Conservation (phyloP, 2,329 filamentous ascomycete genomes). For the Diaporthe eres region DNA sequence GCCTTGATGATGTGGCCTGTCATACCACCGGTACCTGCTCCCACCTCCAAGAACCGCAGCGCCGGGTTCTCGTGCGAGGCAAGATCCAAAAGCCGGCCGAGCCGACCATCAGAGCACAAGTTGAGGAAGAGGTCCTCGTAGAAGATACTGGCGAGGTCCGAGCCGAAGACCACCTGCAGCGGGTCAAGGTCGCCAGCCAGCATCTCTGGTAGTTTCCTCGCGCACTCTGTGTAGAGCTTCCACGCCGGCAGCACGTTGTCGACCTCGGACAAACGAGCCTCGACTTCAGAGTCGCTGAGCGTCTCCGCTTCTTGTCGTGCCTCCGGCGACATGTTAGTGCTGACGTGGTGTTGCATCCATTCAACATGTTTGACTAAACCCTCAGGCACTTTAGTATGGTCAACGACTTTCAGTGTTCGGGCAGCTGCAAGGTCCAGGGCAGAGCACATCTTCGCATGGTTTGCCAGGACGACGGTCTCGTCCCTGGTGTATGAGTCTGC, state of each 20-base stretch:
- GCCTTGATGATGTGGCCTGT: slow-evolving; percentile 34
- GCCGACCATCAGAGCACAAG: slow-evolving; percentile 42
- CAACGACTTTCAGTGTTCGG: slow-evolving; percentile 42
- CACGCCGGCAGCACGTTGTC: slow-evolving; percentile 49
- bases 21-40: slow-evolving; percentile 18
- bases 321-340: slow-evolving; percentile 37
- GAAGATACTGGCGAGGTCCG: slow-evolving; percentile 51
- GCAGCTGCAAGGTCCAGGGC: slow-evolving; percentile 41
- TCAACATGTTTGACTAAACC: slow-evolving; percentile 47
- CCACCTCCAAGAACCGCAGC: slow-evolving; percentile 35
- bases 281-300: slow-evolving; percentile 45
- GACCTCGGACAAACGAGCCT: slow-evolving; percentile 46
- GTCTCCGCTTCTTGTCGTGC: slow-evolving; percentile 43
- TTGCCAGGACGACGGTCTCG: slow-evolving; percentile 43
- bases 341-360: slow-evolving; percentile 51
- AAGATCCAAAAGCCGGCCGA: slow-evolving; percentile 45
- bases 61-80: slow-evolving; percentile 42
- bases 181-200: slow-evolving; percentile 52
- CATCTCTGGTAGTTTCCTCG: slow-evolving; percentile 50
- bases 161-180: slow-evolving; percentile 54
- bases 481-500: slow-evolving; percentile 44
- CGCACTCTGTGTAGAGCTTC: slow-evolving; percentile 50
- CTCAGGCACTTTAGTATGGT: slow-evolving; percentile 43
- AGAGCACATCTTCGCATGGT: slow-evolving; percentile 45
- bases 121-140: slow-evolving; percentile 51